A percentile compares a stretch with the other conserved stretches of the same genome.
These are phyloP conservation scores for Sporisorium iseilematis-ciliati DNA, from an alignment of 1,284 basidiomycete species.

Conservation along the genomic window DNA sequence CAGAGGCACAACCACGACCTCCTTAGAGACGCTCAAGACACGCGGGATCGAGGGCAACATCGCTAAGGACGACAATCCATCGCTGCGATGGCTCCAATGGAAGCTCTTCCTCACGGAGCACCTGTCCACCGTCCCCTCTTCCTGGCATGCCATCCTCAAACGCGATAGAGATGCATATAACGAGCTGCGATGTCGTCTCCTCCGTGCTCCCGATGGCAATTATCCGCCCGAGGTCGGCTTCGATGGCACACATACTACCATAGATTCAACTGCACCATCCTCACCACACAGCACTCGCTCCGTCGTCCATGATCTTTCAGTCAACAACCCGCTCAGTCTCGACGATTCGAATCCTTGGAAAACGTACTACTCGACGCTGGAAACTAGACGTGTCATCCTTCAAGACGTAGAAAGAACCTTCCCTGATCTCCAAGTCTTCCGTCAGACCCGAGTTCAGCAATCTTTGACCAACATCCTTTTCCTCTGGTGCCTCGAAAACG, in stretches of 20 bases:
- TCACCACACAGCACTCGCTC: not conserved
- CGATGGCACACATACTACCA: conserved; percentile 26
- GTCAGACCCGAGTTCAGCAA: conserved; percentile 34
- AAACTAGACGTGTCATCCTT: conserved; percentile 50
- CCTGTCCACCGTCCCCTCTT: conserved; percentile 45
- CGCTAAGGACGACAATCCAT: conserved; percentile 15
- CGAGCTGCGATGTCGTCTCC: conserved; percentile 34
- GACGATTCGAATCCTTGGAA: conserved; percentile 63
- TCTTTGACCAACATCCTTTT: conserved; percentile 57
- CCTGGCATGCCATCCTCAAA: conserved; percentile 39
- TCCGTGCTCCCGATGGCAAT: conserved; percentile 54
- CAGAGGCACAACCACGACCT: conserved; percentile 7
- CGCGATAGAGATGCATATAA: conserved; percentile 47
- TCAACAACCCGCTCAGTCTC: conserved; percentile 66
- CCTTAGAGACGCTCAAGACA: conserved; percentile 22
- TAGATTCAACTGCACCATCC: not conserved
- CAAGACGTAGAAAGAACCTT: conserved; percentile 61
- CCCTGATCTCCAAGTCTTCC: conserved; percentile 55
- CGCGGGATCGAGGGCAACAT: conserved; percentile 31
- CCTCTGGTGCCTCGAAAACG: conserved; percentile 59
- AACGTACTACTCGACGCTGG: conserved; percentile 52
- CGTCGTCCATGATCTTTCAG: conserved; percentile 40
- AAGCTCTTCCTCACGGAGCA: conserved; percentile 47
- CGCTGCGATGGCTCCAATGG: conserved; percentile 54
- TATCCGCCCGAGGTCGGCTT: conserved; percentile 54